Percentiles rank a stretch among this genome's conserved stretches.
phyloP scores from a whole-genome alignment of 495 filamentous ascomycete species.

The Lasiosphaeria ovina region DNA sequence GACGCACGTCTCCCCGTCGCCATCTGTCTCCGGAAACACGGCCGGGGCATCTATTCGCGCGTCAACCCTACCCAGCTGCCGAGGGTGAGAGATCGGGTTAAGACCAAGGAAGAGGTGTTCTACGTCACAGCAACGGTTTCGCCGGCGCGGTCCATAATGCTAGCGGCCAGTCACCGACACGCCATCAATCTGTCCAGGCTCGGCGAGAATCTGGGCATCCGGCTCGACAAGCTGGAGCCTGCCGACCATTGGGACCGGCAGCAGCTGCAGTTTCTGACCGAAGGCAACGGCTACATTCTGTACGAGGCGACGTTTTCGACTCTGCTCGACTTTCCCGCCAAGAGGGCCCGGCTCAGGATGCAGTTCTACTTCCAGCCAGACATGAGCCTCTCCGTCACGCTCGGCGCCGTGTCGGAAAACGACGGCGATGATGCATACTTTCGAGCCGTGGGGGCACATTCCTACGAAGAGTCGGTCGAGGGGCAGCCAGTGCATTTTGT shows the following conservation, averaged over 20 bases:
- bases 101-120: conserved; percentile 11
- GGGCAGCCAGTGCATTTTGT: conserved; percentile 14
- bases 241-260: conserved; percentile 22
- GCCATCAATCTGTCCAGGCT: conserved; percentile 18
- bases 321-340: not conserved
- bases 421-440: not conserved
- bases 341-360: no score
- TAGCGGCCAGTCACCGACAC: conserved; percentile 17
- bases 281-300: conserved; percentile 10
- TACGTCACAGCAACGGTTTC: conserved; percentile 23
- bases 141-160: conserved; percentile 12
- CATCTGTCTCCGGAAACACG: conserved; percentile 23
- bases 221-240: conserved; percentile 4
- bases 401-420: not conserved
- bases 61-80: conserved; percentile 12
- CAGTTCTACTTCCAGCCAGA: no score
- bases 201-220: conserved; percentile 2
- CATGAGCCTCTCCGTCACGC: not conserved
- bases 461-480: not conserved
- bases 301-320: not conserved
- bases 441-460: not conserved
- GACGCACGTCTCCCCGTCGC: conserved; percentile 8
- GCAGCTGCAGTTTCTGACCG: conserved; percentile 17
- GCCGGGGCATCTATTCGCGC: conserved; percentile 23
- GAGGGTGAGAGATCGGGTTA: not conserved